Percentiles rank a stretch among this genome's conserved stretches.
Evolutionary conservation across 352 stramenopile genomes (phyloP).

Genomic region (Globisporangium polare): DNA sequence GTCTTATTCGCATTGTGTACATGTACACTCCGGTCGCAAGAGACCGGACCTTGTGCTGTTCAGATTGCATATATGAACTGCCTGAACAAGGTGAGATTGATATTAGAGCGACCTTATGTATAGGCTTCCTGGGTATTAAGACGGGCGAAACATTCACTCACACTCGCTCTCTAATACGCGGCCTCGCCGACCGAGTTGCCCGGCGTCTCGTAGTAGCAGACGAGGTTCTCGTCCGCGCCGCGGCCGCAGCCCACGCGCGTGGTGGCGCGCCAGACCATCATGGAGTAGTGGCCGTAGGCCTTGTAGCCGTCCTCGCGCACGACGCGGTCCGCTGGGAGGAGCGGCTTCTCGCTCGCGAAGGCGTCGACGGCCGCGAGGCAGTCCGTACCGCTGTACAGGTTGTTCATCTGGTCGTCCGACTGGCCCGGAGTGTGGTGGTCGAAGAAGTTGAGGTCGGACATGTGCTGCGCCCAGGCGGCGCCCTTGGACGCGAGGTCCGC

Average conservation of each 20-base stretch:
- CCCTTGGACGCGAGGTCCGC: constrained; percentile 4
- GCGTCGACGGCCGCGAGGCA: constrained; percentile 6
- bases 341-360: constrained; percentile 12
- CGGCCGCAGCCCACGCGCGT: constrained; percentile 17
- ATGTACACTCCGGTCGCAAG: too few species aligned
- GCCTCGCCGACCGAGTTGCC: constrained; percentile 10
- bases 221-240: constrained; percentile 11
- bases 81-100: too few species aligned
- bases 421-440: constrained; percentile 12
- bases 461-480: constrained; percentile 12
- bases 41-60: too few species aligned
- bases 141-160: neutral
- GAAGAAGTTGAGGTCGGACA: constrained; percentile 16
- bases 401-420: constrained; percentile 17
- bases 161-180: constrained; percentile 7
- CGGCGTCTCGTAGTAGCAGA: constrained; percentile 18
- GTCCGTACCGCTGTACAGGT: constrained; percentile 17
- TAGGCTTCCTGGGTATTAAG: neutral
- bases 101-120: too few species aligned
- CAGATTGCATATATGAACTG: too few species aligned
- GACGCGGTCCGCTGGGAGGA: constrained; percentile 12
- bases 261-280: constrained; percentile 16
- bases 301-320: constrained; percentile 10
- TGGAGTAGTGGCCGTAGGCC: constrained; percentile 16
- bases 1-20: too few species aligned